A percentile compares a stretch with the other conserved stretches of the same genome.
These are phyloP conservation scores for Thelonectria blattea DNA, from an alignment of 2,329 filamentous ascomycete genomes.

Conservation along the genomic window DNA sequence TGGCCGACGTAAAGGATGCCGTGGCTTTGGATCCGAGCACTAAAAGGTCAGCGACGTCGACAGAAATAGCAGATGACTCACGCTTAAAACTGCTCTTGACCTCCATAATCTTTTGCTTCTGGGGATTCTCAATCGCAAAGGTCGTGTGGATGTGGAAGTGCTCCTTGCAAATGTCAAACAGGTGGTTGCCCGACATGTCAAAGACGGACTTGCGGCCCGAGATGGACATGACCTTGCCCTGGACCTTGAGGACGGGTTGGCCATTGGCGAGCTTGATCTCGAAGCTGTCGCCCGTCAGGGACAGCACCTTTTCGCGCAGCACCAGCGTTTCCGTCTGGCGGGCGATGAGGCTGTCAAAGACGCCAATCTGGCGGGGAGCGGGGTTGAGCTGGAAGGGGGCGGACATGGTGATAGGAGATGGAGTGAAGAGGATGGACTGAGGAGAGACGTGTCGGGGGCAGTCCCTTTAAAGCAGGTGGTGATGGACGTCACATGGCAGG, in stretches of 20 bases:
- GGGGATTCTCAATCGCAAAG: conserved; percentile 55
- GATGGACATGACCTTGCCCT: conserved; percentile 60
- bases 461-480: neutral
- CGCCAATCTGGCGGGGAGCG: conserved; percentile 43
- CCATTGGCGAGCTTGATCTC: conserved; percentile 63
- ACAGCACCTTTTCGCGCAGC: conserved; percentile 67
- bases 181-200: conserved; percentile 58
- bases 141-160: conserved; percentile 56
- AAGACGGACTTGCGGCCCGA: conserved; percentile 61
- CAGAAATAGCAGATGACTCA: conserved; percentile 42
- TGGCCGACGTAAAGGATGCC: conserved; percentile 60
- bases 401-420: conserved; percentile 8
- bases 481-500: neutral
- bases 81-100: conserved; percentile 61
- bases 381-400: conserved; percentile 37
- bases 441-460: neutral
- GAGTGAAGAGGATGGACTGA: neutral
- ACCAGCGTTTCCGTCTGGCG: conserved; percentile 55
- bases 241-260: conserved; percentile 59
- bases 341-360: conserved; percentile 49
- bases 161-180: conserved; percentile 66
- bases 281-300: conserved; percentile 68
- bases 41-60: conserved; percentile 35
- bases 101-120: conserved; percentile 56
- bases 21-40: conserved; percentile 61